phyloP scores from a whole-genome alignment of 129 eudicot genomes.

The Apium graveolens region DNA sequence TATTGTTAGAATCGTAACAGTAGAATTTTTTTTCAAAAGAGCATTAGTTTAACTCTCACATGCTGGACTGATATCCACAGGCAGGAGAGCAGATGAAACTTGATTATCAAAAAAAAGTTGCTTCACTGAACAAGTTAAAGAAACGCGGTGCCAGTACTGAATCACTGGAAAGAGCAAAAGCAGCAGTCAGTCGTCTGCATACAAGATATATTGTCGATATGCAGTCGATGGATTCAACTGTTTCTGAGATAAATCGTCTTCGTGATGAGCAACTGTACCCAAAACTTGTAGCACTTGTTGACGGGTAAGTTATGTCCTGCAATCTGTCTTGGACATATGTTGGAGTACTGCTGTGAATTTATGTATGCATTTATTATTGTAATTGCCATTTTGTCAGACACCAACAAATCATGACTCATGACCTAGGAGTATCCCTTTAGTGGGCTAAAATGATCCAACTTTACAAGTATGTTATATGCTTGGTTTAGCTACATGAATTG shows the following conservation, averaged over 20 bases:
- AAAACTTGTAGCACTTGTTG: conserved; percentile 82
- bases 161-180: conserved; percentile 81
- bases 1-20: background rate
- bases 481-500: background rate
- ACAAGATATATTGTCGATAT: conserved; percentile 97
- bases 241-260: conserved; percentile 77
- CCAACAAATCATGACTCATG: background rate
- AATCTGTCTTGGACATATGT: background rate
- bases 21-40: background rate
- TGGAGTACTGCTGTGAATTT: background rate
- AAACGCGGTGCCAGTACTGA: conserved; percentile 73
- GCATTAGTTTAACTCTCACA: background rate
- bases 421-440: background rate
- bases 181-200: conserved; percentile 90
- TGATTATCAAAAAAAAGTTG: conserved; percentile 83
- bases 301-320: conserved; percentile 53
- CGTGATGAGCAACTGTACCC: conserved; percentile 97
- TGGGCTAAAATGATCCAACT: background rate
- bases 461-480: background rate
- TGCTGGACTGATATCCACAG: conserved; percentile 36
- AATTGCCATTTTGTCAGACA: background rate
- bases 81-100: conserved; percentile 93
- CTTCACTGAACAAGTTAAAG: conserved; percentile 72
- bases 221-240: conserved; percentile 99
- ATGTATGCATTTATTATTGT: background rate